Evolutionary conservation across 768 basidiomycete genomes (phyloP), one percentile per base, ranked within the genome.

Genomic region (Lenzites betulinus): DNA sequence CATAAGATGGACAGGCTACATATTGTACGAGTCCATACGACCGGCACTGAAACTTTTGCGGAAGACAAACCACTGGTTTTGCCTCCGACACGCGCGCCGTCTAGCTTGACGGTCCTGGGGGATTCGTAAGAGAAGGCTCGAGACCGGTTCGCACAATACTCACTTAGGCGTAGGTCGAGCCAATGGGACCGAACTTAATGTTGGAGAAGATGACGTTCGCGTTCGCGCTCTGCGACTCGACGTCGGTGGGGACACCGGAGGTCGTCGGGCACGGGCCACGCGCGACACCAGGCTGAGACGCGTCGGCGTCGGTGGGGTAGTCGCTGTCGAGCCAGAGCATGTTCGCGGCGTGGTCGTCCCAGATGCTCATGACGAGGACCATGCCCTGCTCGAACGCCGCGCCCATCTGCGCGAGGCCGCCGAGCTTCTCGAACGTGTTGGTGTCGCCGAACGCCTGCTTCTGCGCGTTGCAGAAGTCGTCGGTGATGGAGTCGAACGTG

Each of bases 151-250:
- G 20, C 4, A 38, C 0, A 11, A 25, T 2, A 55, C 60, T 55
- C 22, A 61, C 60, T 61, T 46, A 61, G 25, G 63, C 67, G 65
- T 66, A 82, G 55, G 81, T 82, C 28, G 79, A 77, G 61, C 77
- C 78, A 66, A 83, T 78, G 68, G 75, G 72, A 57, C 81, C 82
- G 67, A 78, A 79, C 69, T 74, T 77, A 75, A 83, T 84, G 78
- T 83, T 83, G 33, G 81, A 83, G 78, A 69, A 84, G 58, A 73
- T 77, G 70, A 84, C 82, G 22, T 73, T 73, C 30, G 80, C 75
- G 67, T 73, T 73, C 51, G 80, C 67, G 63, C 61, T 54, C 51
- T 71, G 51, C 23, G 68, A 46, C 71, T 82, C 81, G 64, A 83
- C 77, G 41, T 78, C 74, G 6, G 69, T 66, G 56, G 83, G 81